These are phyloP conservation scores for Pseudopithomyces chartarum DNA, from an alignment of 2,329 filamentous ascomycete genomes.

Conservation along the genomic window DNA sequence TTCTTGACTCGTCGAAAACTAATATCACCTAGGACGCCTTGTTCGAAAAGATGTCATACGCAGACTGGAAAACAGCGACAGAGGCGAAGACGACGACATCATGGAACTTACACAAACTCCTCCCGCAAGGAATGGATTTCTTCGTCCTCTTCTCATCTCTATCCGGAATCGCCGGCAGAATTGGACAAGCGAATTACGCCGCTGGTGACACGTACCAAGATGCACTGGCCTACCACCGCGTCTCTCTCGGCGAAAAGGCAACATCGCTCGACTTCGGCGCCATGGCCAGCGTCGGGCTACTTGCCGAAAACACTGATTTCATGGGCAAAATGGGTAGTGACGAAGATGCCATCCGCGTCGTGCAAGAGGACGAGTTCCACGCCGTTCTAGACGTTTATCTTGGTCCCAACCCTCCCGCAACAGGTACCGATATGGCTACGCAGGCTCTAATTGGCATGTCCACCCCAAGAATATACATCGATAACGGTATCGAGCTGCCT, in stretches of 20 bases:
- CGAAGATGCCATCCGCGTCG: neutral
- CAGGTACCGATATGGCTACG: neutral
- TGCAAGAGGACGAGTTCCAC: neutral
- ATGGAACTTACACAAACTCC: neutral
- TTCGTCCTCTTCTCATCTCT: constrained; percentile 25
- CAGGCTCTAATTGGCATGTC: neutral
- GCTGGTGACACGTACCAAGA: constrained; percentile 28
- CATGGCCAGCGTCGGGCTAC: neutral
- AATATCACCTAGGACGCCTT: neutral
- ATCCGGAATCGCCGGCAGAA: constrained; percentile 8
- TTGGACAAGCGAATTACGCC: constrained; percentile 18
- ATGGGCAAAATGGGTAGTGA: neutral
- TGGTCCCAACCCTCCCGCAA: neutral
- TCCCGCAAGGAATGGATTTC: constrained; percentile 18
- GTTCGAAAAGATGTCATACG: neutral
- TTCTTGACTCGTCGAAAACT: neutral
- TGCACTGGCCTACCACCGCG: neutral
- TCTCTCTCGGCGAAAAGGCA: neutral
- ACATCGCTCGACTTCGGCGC: neutral
- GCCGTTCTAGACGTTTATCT: neutral
- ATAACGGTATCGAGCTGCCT: neutral
- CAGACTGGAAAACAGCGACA: neutral
- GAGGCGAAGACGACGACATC: neutral
- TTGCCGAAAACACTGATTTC: neutral
- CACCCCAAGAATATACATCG: neutral